phyloP scores from a whole-genome alignment of 108 stramenopile species.

The Fragilaria radians region DNA sequence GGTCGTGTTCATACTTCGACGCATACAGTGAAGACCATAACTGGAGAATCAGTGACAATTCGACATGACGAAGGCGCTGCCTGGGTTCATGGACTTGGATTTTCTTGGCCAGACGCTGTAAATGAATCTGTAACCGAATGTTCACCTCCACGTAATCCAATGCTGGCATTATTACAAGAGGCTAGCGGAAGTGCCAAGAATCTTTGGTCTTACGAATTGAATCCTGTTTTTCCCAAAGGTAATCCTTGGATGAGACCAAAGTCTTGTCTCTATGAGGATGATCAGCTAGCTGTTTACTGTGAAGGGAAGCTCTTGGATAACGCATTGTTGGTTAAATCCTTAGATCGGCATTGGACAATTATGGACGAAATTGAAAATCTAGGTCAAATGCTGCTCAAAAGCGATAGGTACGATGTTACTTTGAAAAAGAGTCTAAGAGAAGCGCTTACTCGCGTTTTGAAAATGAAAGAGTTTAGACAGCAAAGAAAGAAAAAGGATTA shows the following conservation, averaged over 20 bases:
- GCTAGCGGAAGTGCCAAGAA: background rate
- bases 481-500: background rate
- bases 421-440: constrained; percentile 12
- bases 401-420: constrained; percentile 19
- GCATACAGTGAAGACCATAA: constrained; percentile 2
- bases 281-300: constrained; percentile 18
- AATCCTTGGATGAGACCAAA: constrained; percentile 50
- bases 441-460: constrained; percentile 1
- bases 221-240: constrained; percentile 22
- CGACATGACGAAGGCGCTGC: constrained; percentile 41
- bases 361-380: constrained; percentile 11
- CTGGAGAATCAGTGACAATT: constrained; percentile 3
- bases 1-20: constrained; percentile 31
- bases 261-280: constrained; percentile 17
- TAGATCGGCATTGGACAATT: constrained; percentile 25
- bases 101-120: constrained; percentile 5
- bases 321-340: constrained; percentile 8
- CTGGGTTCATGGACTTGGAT: constrained; percentile 48
- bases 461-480: background rate
- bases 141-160: constrained; percentile 27
- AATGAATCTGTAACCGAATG: background rate
- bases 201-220: constrained; percentile 5
- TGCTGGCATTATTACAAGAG: constrained; percentile 27
- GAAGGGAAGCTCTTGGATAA: constrained; percentile 12
- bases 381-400: constrained; percentile 2